Base-by-base conservation (phyloP, 768 basidiomycete genomes). In the Albatrellus ellisii region DNA sequence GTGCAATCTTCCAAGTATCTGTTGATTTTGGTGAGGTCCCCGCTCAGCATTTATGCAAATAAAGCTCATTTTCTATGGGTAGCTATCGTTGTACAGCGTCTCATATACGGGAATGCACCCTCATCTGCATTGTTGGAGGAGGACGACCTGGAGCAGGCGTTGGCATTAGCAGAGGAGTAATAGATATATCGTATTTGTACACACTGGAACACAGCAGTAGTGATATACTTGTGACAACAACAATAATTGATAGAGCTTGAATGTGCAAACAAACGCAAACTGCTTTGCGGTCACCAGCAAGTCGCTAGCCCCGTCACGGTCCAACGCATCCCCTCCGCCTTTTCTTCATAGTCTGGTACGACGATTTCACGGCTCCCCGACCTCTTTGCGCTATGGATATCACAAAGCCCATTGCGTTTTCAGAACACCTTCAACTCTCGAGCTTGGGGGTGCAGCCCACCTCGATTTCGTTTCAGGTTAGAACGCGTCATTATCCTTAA, bases 401-500 rank as follows among this genome's bases (percentile, higher is more conserved):
- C 46, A 60, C 60, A 39, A 87, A 85, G 68, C 86, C 85, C 37
- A 91, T 87, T 58, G 72, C 85, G 33, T 89, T 89, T 64, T 81
- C 79, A 67, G 85, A 90, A 63, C 87, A 90, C 57, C 67, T 89
- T 22, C 87, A 99, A 68, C 83, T 99, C 54, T 91, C 92, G 20
- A 90, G 90, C 58, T 66, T 98, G 49, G 92, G 92, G 43, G 73
- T 99, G 52, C 95, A 99, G 62, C 95, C 94, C 41, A 79, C 83
- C 47, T 92, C 92, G 42, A 98, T 99, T 55, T 89, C 89, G 15
- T 99, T 98, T 66, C 91, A 95, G 75, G 86, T 84, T 54, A 50
- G 72, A 66, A 58, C 63, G 15, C 43, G 25, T 41, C 26, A 22
- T 4, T 33, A 15, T 40, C 17, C 36, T 29, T 26, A n/a, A 39